Conservation (phyloP, 2,329 filamentous ascomycete species). For the Trichoderma sp. region DNA sequence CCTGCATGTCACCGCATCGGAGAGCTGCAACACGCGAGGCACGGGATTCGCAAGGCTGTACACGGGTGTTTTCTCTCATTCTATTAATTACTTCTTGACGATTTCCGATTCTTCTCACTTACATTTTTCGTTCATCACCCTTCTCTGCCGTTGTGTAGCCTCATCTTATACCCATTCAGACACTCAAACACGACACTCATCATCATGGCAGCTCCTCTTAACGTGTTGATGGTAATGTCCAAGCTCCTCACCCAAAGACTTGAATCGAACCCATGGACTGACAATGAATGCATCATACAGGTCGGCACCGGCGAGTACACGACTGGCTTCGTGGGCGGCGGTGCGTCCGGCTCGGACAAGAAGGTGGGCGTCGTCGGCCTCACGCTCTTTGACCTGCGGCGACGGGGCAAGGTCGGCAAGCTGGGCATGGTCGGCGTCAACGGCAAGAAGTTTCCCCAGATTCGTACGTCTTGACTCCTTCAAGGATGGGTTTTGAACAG, state of each 20-base stretch:
- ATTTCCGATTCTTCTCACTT: not conserved
- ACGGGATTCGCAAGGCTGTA: conserved; percentile 17
- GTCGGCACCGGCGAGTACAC: conserved; percentile 96
- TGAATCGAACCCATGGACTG: not conserved
- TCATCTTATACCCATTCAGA: not conserved
- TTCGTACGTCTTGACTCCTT: conserved; percentile 61
- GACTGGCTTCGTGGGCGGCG: conserved; percentile 86
- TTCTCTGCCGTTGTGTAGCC: not conserved
- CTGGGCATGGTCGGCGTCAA: conserved; percentile 89
- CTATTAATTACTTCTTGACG: not conserved
- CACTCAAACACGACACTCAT: not conserved
- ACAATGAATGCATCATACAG: conserved; percentile 42
- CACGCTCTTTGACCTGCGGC: conserved; percentile 84
- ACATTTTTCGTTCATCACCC: not conserved
- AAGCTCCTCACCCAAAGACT: not conserved
- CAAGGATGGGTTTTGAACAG: too few relatives aligned
- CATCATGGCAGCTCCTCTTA: conserved; percentile 61
- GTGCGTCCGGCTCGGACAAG: conserved; percentile 86
- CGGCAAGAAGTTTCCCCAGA: conserved; percentile 87
- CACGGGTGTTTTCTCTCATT: too few relatives aligned
- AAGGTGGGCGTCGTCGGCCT: conserved; percentile 93
- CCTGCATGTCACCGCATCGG: conserved; percentile 11
- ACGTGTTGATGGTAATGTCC: conserved; percentile 65
- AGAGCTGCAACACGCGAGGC: not conserved
- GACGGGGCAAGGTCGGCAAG: conserved; percentile 83